These are phyloP conservation scores for Cercospora sp. DNA, from an alignment of 2,329 filamentous ascomycete genomes.

Conservation along the genomic window DNA sequence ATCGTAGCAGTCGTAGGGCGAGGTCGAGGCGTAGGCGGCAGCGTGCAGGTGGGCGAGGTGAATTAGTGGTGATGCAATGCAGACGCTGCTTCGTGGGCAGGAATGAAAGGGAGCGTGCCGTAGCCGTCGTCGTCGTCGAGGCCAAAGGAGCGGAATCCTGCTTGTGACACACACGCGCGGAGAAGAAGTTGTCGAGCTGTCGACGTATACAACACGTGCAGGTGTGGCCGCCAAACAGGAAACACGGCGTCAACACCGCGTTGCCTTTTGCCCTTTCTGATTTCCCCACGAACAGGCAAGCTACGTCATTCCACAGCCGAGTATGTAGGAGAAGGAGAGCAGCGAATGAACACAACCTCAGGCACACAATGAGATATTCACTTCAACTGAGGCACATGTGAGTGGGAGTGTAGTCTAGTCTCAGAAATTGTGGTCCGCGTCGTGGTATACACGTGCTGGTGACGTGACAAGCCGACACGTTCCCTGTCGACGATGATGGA, in stretches of 20 bases:
- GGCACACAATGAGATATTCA: neutral
- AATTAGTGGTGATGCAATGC: constrained; percentile 7
- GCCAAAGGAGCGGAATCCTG: constrained; percentile 9
- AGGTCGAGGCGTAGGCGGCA: neutral
- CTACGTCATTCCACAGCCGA: constrained; percentile 2
- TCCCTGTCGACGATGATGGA: neutral
- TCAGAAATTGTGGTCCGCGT: neutral
- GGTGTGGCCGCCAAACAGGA: constrained; percentile 1
- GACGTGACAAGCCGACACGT: neutral
- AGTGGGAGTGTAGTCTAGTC: neutral
- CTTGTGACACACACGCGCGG: neutral
- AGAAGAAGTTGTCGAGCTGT: neutral
- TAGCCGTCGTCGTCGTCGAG: neutral
- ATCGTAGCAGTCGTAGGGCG: neutral
- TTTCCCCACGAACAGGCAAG: neutral
- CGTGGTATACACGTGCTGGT: neutral
- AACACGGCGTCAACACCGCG: neutral
- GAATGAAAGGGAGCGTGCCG: neutral
- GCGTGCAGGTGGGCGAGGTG: neutral
- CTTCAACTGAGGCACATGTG: neutral
- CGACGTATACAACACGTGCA: neutral
- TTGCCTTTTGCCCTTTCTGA: neutral
- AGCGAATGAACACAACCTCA: neutral
- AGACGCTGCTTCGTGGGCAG: neutral
- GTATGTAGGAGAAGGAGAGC: no score